Conservation (phyloP, 1,284 basidiomycete genomes). For the Boletellus sp. region DNA sequence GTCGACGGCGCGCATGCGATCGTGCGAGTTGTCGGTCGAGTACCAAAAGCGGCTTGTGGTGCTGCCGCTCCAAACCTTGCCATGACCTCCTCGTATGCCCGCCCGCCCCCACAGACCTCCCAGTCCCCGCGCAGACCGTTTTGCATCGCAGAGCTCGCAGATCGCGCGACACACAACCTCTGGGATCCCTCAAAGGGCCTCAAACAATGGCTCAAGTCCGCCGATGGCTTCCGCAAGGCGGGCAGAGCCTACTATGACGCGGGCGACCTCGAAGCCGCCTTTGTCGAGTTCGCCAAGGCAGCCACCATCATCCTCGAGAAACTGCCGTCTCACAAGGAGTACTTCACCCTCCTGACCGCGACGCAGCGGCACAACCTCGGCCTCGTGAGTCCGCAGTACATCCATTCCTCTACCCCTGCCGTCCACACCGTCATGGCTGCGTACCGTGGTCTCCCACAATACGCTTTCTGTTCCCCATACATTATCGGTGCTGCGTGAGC, state of each 20-base stretch:
- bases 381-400: conserved; percentile 34
- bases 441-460: no score
- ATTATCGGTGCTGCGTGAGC: no score
- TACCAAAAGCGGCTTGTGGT: no score
- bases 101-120: conserved; percentile 20
- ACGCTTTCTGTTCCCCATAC: no score
- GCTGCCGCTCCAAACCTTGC: conserved; percentile 10
- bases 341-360: conserved; percentile 31
- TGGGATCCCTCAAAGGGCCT: conserved; percentile 37
- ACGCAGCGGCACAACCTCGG: conserved; percentile 38
- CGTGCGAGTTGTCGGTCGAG: no score
- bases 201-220: conserved; percentile 36
- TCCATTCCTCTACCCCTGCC: no score
- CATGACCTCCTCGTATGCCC: conserved; percentile 29
- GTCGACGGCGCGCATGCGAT: conserved; percentile 17
- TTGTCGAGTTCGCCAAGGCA: conserved; percentile 40
- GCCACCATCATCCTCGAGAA: conserved; percentile 43
- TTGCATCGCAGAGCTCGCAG: conserved; percentile 37
- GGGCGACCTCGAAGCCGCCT: conserved; percentile 33
- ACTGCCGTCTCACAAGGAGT: conserved; percentile 39
- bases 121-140: conserved; percentile 27
- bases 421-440: no score
- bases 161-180: conserved; percentile 29
- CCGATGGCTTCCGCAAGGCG: conserved; percentile 35
- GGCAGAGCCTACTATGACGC: conserved; percentile 26